Evolutionary conservation across 768 basidiomycete genomes (phyloP), one percentile per base, ranked within the genome.

Genomic region (Phylloporus sp.): DNA sequence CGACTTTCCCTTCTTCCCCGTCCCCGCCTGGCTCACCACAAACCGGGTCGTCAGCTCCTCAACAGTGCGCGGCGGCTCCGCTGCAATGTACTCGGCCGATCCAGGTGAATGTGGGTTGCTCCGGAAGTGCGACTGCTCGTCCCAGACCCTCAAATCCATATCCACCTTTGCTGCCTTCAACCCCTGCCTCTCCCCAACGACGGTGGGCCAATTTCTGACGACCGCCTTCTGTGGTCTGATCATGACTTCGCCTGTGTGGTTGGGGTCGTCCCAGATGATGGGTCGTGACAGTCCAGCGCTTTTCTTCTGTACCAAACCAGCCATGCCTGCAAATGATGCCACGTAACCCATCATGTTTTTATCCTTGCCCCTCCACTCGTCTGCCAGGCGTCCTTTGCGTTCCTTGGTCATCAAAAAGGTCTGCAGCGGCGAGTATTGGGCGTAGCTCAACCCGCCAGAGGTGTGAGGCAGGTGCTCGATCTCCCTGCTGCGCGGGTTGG

Each of bases 391-490:
- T 45, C 86, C 90, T 7, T 81, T 80, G 57, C 80, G 74, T 16
- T 80, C 70, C 53, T 71, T 74, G 8, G 75, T 74, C 62, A 72
- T 74, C 63, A 84, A 70, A 46, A 71, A 69, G 0, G 77, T 73
- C 47, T 88, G 84, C 43, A 91, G 68, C 6, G 54, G 47, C 6
- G 85, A 74, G 31, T 78, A 74, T 35, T 73, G 70, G 3, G 80
- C 66, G 65, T 91, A 92, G 40, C 72, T 70, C 36, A 91, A 73
- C 4, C 80, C 90, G 34, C 76, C 88, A 32, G 69, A 74, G 24
- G 70, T 75, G 57, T 91, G 90, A 0, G 87, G 87, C 49, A 79
- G 74, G 38, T 79, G 83, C 53, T 82, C 80, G 55, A 91, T 83
- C 35, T 59, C 57, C 47, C 56, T 69, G 32, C 51, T 65, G 20